phyloP scores from a whole-genome alignment of 1,284 basidiomycete species.

The Cutaneotrichosporon cavernicola region DNA sequence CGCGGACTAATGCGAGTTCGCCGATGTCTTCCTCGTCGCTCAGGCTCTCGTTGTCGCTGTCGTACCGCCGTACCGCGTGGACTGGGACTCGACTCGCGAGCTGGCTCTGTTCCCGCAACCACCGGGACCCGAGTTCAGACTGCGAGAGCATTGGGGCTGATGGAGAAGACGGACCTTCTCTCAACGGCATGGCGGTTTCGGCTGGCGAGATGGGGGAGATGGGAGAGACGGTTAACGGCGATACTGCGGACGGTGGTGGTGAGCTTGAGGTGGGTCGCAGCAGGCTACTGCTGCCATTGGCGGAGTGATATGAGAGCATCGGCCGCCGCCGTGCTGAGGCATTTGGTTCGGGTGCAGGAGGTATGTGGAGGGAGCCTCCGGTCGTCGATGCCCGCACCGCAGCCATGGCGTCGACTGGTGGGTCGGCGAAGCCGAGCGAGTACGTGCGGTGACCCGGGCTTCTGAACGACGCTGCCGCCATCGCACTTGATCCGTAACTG shows the following conservation, averaged over 20 bases:
- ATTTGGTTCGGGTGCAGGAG: background rate
- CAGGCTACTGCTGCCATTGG: background rate
- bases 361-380: background rate
- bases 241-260: background rate
- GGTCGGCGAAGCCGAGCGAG: conserved; percentile 6
- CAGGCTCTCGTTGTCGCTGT: conserved; percentile 43
- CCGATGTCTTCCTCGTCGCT: conserved; percentile 46
- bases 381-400: conserved; percentile 1
- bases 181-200: conserved; percentile 7
- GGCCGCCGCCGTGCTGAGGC: background rate
- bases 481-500: background rate
- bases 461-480: background rate
- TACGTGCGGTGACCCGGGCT: background rate
- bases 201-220: conserved; percentile 5
- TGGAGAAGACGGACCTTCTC: background rate
- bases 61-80: conserved; percentile 27
- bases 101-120: conserved; percentile 77
- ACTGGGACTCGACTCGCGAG: conserved; percentile 33
- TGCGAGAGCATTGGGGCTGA: conserved; percentile 40
- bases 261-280: background rate
- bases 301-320: background rate
- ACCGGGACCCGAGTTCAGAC: conserved; percentile 67
- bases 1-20: conserved; percentile 45
- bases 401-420: background rate
- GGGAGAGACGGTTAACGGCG: background rate